These are phyloP conservation scores for Ustilago sp. DNA, from an alignment of 1,284 basidiomycete species.

Conservation along the genomic window DNA sequence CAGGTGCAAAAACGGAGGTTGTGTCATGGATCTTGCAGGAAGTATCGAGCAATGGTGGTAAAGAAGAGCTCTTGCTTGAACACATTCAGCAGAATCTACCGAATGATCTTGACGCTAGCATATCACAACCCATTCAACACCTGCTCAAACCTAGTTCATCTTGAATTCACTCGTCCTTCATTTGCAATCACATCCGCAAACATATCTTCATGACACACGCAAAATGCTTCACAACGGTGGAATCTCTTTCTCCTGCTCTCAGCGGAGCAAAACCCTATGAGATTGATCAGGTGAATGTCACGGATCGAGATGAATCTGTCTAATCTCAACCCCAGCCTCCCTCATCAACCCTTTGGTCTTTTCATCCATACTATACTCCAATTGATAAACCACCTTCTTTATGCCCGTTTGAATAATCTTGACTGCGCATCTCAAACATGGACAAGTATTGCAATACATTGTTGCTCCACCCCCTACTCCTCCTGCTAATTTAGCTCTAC, in stretches of 20 bases:
- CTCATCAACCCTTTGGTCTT: slow-evolving; percentile 68
- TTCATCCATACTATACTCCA: slow-evolving; percentile 80
- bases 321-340: slow-evolving; percentile 69
- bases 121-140: not conserved
- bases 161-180: not conserved
- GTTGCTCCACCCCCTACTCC: slow-evolving; percentile 75
- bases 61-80: not conserved
- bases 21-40: slow-evolving; percentile 4
- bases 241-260: no score
- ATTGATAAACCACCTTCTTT: slow-evolving; percentile 91
- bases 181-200: not conserved
- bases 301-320: slow-evolving; percentile 56
- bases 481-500: slow-evolving; percentile 72
- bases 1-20: slow-evolving; percentile 1
- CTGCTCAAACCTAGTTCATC: not conserved
- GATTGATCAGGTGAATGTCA: not conserved
- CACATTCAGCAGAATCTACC: not conserved
- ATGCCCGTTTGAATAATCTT: slow-evolving; percentile 98
- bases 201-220: not conserved
- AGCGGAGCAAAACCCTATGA: not conserved
- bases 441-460: slow-evolving; percentile 92
- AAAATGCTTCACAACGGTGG: no score
- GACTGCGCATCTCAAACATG: slow-evolving; percentile 92
- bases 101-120: not conserved
- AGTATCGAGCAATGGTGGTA: not conserved